Conservation (phyloP, 345 rosid species). For the Anastatica hierochuntica region DNA sequence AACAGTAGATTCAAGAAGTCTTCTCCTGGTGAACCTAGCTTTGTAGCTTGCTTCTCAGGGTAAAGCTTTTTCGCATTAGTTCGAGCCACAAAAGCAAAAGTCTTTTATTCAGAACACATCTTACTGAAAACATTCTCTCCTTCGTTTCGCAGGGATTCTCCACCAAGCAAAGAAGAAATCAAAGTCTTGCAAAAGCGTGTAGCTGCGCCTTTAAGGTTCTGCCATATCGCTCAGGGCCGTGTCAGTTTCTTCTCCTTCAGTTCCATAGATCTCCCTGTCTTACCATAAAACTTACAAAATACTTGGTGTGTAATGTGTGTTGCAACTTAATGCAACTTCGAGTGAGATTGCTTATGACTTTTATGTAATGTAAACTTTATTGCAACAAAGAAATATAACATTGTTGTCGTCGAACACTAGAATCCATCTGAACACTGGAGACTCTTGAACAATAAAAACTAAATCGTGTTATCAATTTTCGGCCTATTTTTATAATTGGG, state of each 20-base stretch:
- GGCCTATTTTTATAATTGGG: no score
- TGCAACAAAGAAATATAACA: no score
- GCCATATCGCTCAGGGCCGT: conserved; percentile 56
- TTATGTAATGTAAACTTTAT: no score
- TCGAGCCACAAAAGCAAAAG: not conserved
- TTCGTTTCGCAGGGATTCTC: conserved; percentile 37
- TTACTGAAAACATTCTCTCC: not conserved
- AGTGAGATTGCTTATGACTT: no score
- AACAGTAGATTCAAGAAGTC: conserved; percentile 79
- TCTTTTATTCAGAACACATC: not conserved
- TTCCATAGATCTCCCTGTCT: conserved; percentile 33
- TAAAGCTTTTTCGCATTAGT: conserved; percentile 13
- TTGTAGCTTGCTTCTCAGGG: conserved; percentile 48
- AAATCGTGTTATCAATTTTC: no score
- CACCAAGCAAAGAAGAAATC: conserved; percentile 45
- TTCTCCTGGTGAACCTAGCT: conserved; percentile 67
- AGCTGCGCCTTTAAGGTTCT: conserved; percentile 32
- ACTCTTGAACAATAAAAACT: no score
- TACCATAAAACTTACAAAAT: conserved; percentile 27
- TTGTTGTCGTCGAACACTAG: no score
- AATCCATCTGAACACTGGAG: no score
- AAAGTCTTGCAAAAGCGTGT: conserved; percentile 41
- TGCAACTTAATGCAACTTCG: no score
- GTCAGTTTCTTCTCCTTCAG: conserved; percentile 56
- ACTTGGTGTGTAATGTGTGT: not conserved